Evolutionary conservation across 768 basidiomycete genomes (phyloP), one percentile per base, ranked within the genome.

Genomic region (Mycena albidolilacea): DNA sequence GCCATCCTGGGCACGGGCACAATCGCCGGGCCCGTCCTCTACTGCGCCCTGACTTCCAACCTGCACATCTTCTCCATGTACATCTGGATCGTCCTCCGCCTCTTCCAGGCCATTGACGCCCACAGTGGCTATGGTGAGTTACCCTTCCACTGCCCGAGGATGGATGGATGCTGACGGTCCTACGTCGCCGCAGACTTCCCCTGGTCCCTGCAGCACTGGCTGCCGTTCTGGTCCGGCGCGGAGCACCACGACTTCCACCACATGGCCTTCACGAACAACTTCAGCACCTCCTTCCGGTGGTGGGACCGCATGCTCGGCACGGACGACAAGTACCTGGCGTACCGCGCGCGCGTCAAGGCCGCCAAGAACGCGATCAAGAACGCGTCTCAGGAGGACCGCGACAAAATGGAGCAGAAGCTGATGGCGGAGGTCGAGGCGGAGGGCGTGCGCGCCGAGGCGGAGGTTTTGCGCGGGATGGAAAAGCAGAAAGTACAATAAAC

Each of bases 171-270:
- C 30, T 30, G 30, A 30, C 30, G 30, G 30, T 30, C 30, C 30
- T 30, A 38, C 37, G n/a, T 38, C 10, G 39, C 52, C 55, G 93
- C 46, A 73, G 95, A 99, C 82, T 99, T 99, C 90, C 97, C 98
- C 0, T 99, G 97, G 97, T 97, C 95, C 7, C 87, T 99, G 67
- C 93, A 96, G 76, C 91, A 97, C 85, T 91, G 96, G 76, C 71
- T 99, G 41, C 97, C 97, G 2, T 95, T 99, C 89, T 99, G 97
- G 97, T 93, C 95, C 8, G 97, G 97, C 48, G 97, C 97, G 0
- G 97, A 98, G 78, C 96, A 97, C 84, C 97, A 98, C 81, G 97
- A 98, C 80, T 98, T 96, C 90, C 97, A 99, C 83, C 97, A 99
- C 84, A 95, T 96, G 94, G 92, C 94, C 5, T 97, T 97, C 87